Conservation (phyloP, 495 filamentous ascomycete species). For the Podospora comata region DNA sequence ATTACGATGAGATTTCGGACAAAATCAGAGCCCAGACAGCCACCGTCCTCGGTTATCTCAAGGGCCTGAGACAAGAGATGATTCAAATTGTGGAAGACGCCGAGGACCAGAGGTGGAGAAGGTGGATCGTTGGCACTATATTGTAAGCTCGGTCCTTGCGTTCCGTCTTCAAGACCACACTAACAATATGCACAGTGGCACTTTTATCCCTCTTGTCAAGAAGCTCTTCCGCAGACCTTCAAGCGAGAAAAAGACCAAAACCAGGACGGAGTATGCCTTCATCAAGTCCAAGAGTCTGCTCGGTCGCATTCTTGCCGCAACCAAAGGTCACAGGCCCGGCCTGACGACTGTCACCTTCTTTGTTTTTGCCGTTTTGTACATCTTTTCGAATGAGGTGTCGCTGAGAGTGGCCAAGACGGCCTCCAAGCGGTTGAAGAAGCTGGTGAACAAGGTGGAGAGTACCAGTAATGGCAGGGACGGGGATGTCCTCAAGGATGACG, state of each 20-base stretch:
- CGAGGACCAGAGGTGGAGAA: conserved; percentile 42
- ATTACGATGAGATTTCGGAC: conserved; percentile 22
- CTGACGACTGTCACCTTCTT: conserved; percentile 46
- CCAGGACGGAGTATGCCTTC: conserved; percentile 48
- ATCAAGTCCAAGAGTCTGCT: conserved; percentile 41
- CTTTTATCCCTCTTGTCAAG: conserved; percentile 44
- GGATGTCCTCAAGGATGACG: conserved; percentile 36
- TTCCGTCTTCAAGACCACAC: not conserved
- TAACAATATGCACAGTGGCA: conserved; percentile 28
- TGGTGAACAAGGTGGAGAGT: conserved; percentile 41
- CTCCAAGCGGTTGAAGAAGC: conserved; percentile 38
- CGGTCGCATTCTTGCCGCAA: conserved; percentile 34
- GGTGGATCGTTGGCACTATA: conserved; percentile 40
- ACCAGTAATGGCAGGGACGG: conserved; percentile 27
- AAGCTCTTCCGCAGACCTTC: conserved; percentile 38
- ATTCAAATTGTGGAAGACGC: conserved; percentile 30
- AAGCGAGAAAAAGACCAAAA: conserved; percentile 22
- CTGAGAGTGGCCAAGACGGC: conserved; percentile 42
- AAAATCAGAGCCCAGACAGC: conserved; percentile 36
- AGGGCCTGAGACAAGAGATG: conserved; percentile 31
- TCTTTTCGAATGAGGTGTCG: conserved; percentile 48
- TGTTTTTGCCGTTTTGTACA: conserved; percentile 46
- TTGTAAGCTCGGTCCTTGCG: conserved; percentile 32
- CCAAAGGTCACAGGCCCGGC: conserved; percentile 35
- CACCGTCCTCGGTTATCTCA: conserved; percentile 35